These are phyloP conservation scores for Metarhizium album DNA, from an alignment of 2,329 filamentous ascomycete species.

Conservation along the genomic window DNA sequence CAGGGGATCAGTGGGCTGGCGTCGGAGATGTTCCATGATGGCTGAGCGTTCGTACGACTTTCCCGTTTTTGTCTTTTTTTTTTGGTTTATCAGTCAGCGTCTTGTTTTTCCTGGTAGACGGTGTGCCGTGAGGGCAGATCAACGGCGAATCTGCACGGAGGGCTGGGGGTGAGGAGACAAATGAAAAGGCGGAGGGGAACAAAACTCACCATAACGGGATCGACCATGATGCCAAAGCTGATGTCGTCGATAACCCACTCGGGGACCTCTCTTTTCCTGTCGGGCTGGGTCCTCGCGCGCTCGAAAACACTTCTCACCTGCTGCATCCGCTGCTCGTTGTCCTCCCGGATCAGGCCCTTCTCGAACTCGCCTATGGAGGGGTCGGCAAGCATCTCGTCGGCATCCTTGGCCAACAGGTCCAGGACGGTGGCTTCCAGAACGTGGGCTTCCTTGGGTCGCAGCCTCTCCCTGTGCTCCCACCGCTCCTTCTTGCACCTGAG, in stretches of 20 bases:
- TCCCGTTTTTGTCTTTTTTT: conserved; percentile 61
- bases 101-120: not conserved
- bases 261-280: conserved; percentile 50
- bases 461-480: conserved; percentile 66
- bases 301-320: conserved; percentile 41
- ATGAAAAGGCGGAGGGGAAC: not conserved
- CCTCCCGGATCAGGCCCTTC: conserved; percentile 33
- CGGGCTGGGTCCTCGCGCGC: conserved; percentile 30
- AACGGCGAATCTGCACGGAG: not conserved
- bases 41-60: conserved; percentile 83
- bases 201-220: conserved; percentile 47
- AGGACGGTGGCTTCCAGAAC: conserved; percentile 52
- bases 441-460: conserved; percentile 42
- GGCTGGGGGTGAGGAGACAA: not conserved
- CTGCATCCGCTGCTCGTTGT: conserved; percentile 35
- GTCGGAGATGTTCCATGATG: conserved; percentile 74
- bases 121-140: not conserved
- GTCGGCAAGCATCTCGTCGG: conserved; percentile 28
- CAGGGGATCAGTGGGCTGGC: conserved; percentile 66
- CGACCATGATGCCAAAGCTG: conserved; percentile 62
- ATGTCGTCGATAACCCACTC: conserved; percentile 73
- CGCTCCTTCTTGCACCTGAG: conserved; percentile 73
- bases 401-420: conserved; percentile 35
- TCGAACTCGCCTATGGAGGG: conserved; percentile 36
- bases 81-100: not conserved